Evolutionary conservation across 768 basidiomycete genomes (phyloP).

Genomic region (Pulveroboletus sp.): DNA sequence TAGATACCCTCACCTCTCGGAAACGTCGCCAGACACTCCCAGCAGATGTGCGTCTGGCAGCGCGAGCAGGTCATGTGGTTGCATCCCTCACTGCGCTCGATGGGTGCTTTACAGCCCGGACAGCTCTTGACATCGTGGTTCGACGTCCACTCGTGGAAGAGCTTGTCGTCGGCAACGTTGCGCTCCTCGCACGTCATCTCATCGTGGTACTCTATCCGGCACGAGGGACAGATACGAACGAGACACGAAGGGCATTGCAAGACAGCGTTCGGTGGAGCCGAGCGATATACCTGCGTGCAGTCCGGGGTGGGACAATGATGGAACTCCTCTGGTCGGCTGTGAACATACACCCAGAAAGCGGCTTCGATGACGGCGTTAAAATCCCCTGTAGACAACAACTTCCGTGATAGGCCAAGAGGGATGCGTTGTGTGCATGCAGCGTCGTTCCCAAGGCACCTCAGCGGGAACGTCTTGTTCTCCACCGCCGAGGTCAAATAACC

Average conservation of each 20-base stretch:
- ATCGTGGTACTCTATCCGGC: constrained; percentile 58
- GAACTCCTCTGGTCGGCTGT: constrained; percentile 56
- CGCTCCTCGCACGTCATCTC: constrained; percentile 60
- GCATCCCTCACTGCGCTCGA: constrained; percentile 72
- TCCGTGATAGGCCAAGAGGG: constrained; percentile 46
- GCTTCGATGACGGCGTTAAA: constrained; percentile 54
- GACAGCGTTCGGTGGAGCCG: constrained; percentile 42
- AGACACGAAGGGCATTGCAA: constrained; percentile 72
- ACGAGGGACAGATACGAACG: constrained; percentile 61
- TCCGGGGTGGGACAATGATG: constrained; percentile 77
- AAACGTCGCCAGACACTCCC: constrained; percentile 74
- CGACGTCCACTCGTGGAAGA: constrained; percentile 62
- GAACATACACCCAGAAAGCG: constrained; percentile 57
- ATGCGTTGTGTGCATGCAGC: constrained; percentile 56
- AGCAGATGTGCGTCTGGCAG: constrained; percentile 76
- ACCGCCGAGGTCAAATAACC: constrained; percentile 55
- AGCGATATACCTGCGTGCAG: constrained; percentile 69
- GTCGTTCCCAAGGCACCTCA: constrained; percentile 66
- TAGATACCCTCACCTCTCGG: constrained; percentile 67
- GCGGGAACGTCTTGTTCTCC: constrained; percentile 58
- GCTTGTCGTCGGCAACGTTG: constrained; percentile 44
- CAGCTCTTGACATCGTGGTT: constrained; percentile 68
- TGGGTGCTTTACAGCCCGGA: constrained; percentile 64
- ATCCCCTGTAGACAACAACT: constrained; percentile 46
- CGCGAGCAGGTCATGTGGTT: constrained; percentile 78